Evolutionary conservation across 192 early-diverging fungal species (phyloP), one percentile per base, ranked within the genome.

Genomic region (Gamsiella multidivaricata): DNA sequence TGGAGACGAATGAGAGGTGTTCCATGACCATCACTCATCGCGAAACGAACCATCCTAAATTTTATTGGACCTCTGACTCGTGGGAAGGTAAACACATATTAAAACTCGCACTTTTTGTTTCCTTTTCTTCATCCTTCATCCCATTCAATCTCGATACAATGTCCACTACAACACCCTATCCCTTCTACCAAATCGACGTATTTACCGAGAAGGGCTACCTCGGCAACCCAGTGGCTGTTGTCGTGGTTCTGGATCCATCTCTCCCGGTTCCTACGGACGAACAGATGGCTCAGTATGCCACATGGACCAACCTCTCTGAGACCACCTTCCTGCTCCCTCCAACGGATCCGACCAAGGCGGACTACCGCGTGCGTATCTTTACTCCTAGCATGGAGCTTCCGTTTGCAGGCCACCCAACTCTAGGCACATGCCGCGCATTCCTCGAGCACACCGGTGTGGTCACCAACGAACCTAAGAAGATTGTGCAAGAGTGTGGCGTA

Each of bases 301-400:
- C 59, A 20, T 69, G 67, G 67, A 69, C 67, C 2, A 69, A 69
- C 20, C 57, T 69, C 37, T 60, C 67, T 18, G 67, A 69, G 29
- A 69, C 67, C 1, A 69, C 67, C 49, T 69, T 69, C 50, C 41
- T 69, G 10, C 57, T 69, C 28, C 67, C 67, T 20, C 67, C 67
- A 31, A 69, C 67, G 3, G 55, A 69, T 25, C 57, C 67, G 17
- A 18, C 67, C 49, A 69, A 61, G 43, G 67, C 67, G 2, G 57
- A 69, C 39, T 69, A 69, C 39, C 45, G 22, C 12, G 67, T 69
- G 25, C 56, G 67, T 3, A 69, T 69, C 36, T 69, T 60, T 37
- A 69, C 67, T 5, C 67, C 67, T 22, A 15, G 49, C 3, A 9
- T 18, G 1, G 67, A 69, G 20, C 57, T 69, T 10, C 67, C 67